Conservation (phyloP, 2,329 filamentous ascomycete genomes). For the Trichophyton rubrum region DNA sequence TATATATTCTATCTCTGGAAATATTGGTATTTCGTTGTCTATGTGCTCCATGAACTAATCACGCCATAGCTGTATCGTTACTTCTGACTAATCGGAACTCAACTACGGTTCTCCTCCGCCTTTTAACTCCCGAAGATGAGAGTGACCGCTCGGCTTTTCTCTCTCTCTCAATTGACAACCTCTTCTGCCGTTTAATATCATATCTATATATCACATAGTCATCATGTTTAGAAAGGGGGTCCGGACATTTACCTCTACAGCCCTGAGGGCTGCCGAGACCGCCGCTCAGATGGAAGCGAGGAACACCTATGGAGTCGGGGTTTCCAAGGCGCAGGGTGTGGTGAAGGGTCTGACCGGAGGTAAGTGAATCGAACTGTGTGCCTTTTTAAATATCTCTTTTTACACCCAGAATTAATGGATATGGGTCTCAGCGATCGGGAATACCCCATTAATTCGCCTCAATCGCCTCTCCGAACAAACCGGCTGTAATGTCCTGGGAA, state of each 20-base stretch:
- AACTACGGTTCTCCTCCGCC: not conserved
- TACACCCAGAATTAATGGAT: not conserved
- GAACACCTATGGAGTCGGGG: conserved; percentile 52
- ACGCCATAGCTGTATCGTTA: not conserved
- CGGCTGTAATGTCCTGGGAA: conserved; percentile 86
- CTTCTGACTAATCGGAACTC: not conserved
- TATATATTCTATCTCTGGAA: not conserved
- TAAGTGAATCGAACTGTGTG: conserved; percentile 31
- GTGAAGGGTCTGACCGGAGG: conserved; percentile 71
- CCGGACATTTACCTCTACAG: conserved; percentile 54
- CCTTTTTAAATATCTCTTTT: not conserved
- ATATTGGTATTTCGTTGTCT: not conserved
- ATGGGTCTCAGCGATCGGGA: conserved; percentile 67
- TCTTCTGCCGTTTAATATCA: not conserved
- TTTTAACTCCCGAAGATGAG: not conserved
- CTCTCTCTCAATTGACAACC: not conserved
- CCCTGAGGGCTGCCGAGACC: conserved; percentile 41
- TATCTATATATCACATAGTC: not conserved
- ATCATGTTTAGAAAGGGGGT: conserved; percentile 58
- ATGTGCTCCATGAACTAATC: not conserved
- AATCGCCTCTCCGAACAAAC: conserved; percentile 81
- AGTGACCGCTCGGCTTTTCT: not conserved
- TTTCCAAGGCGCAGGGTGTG: conserved; percentile 69
- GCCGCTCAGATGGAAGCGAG: conserved; percentile 35
- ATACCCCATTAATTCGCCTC: conserved; percentile 85